Conservation (phyloP, 257 asterid genomes). For the Knoxia roxburghii region DNA sequence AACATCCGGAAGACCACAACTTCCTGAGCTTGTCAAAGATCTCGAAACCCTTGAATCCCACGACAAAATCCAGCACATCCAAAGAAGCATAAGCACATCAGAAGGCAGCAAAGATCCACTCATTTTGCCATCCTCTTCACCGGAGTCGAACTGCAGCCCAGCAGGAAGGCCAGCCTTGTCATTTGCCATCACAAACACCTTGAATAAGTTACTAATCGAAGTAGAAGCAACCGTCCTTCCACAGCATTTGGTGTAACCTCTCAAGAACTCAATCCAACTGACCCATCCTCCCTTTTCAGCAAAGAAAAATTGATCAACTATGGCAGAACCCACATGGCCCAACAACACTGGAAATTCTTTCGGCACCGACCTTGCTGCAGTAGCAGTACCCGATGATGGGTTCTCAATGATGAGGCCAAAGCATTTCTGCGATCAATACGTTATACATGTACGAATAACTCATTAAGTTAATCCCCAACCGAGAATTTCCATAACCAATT, state of each 20-base stretch:
- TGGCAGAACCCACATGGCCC: slow-evolving; percentile 54
- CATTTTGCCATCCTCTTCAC: slow-evolving; percentile 59
- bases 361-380: slow-evolving; percentile 29
- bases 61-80: slow-evolving; percentile 60
- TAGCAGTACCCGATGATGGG: slow-evolving; percentile 28
- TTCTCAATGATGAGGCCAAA: slow-evolving; percentile 42
- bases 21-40: slow-evolving; percentile 19
- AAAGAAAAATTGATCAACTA: slow-evolving; percentile 64
- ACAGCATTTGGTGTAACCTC: slow-evolving; percentile 70
- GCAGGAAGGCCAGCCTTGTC: slow-evolving; percentile 64
- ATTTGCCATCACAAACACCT: slow-evolving; percentile 39
- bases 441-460: not conserved
- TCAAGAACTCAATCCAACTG: slow-evolving; percentile 72
- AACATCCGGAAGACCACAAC: slow-evolving; percentile 54
- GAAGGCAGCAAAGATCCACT: slow-evolving; percentile 49
- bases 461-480: not conserved
- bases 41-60: slow-evolving; percentile 55
- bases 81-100: slow-evolving; percentile 51
- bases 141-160: slow-evolving; percentile 49
- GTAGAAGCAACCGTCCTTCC: slow-evolving; percentile 59
- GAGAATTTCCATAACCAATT: not conserved
- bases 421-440: slow-evolving; percentile 55
- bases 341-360: slow-evolving; percentile 46
- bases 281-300: slow-evolving; percentile 59
- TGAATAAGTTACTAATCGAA: slow-evolving; percentile 46